Conservation (phyloP, 306 rosid genomes). For the Betula pendula region DNA sequence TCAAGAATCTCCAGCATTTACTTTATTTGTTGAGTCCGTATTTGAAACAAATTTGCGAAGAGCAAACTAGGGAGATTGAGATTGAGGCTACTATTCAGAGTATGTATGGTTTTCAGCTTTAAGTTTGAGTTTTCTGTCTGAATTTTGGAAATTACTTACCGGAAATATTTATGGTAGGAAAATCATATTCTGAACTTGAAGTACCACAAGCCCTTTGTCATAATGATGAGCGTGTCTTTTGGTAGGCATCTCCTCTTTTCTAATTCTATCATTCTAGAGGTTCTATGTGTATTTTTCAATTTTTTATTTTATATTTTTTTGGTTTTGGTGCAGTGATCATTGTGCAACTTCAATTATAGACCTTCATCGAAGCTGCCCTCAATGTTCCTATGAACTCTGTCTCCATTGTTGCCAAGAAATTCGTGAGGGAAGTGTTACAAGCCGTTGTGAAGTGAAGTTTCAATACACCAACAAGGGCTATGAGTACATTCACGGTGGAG, state of each 20-base stretch:
- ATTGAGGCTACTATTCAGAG: slow-evolving; percentile 71
- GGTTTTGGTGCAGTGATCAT: slow-evolving; percentile 56
- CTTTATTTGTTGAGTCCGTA: slow-evolving; percentile 49
- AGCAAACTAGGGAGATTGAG: slow-evolving; percentile 61
- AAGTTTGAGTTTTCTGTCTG: slow-evolving; percentile 27
- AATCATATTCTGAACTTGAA: slow-evolving; percentile 39
- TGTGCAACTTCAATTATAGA: slow-evolving; percentile 88
- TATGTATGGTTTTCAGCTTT: slow-evolving; percentile 33
- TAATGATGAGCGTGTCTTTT: slow-evolving; percentile 68
- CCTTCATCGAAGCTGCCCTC: slow-evolving; percentile 73
- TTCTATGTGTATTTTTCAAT: slow-evolving; percentile 2
- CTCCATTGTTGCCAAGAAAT: slow-evolving; percentile 70
- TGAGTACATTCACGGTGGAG: slow-evolving; percentile 82
- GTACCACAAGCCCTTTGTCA: slow-evolving; percentile 55
- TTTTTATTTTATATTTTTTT: slow-evolving; percentile 4
- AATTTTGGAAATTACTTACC: slow-evolving; percentile 15
- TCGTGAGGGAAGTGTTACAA: slow-evolving; percentile 51
- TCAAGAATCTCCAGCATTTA: slow-evolving; percentile 46
- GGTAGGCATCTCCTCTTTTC: slow-evolving; percentile 47
- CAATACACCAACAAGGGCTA: slow-evolving; percentile 59
- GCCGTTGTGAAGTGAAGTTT: slow-evolving; percentile 53
- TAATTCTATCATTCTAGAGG: slow-evolving; percentile 22
- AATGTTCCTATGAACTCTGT: slow-evolving; percentile 71
- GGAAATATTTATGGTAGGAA: slow-evolving; percentile 41
- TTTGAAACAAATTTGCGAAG: slow-evolving; percentile 59